phyloP scores from a whole-genome alignment of 2,329 filamentous ascomycete species.

The Ampelomyces quisqualis region DNA sequence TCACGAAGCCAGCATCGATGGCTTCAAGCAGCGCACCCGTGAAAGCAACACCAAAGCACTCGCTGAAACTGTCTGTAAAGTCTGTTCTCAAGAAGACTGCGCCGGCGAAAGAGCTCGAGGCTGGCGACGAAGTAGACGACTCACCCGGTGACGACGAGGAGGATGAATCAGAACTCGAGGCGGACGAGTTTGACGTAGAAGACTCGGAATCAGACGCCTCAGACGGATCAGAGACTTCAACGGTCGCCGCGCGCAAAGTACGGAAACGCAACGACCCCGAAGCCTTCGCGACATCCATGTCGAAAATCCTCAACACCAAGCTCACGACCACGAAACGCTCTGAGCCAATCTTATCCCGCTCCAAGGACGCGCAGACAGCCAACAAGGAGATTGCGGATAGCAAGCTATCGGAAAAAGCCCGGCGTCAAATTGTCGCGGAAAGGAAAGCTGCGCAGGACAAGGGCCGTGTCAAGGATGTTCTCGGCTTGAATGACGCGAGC shows the following conservation, averaged over 20 bases:
- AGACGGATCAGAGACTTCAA: constrained; percentile 38
- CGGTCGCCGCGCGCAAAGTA: constrained; percentile 48
- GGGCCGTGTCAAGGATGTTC: constrained; percentile 82
- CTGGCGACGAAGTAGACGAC: constrained; percentile 7
- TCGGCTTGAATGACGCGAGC: constrained; percentile 60
- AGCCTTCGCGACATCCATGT: constrained; percentile 89
- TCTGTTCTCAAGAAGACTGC: constrained; percentile 29
- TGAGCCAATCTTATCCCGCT: constrained; percentile 90
- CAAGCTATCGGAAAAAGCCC: constrained; percentile 79
- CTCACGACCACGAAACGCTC: constrained; percentile 76
- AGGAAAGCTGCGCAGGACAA: constrained; percentile 78
- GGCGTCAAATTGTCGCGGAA: constrained; percentile 75
- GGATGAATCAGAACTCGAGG: constrained; percentile 47
- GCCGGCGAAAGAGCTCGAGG: constrained; percentile 24
- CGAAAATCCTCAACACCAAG: constrained; percentile 89
- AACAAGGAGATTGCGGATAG: constrained; percentile 71
- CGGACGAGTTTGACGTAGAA: constrained; percentile 37
- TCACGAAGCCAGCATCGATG: constrained; percentile 12
- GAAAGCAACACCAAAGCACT: constrained; percentile 22
- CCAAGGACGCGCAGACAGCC: constrained; percentile 69
- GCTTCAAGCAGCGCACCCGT: constrained; percentile 2
- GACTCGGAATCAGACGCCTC: constrained; percentile 43
- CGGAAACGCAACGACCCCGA: constrained; percentile 89
- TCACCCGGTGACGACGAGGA: constrained; percentile 28
- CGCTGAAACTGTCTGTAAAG: constrained; percentile 23